Base-by-base conservation (phyloP, 2,329 filamentous ascomycete genomes). In the Penicillium sp. region DNA sequence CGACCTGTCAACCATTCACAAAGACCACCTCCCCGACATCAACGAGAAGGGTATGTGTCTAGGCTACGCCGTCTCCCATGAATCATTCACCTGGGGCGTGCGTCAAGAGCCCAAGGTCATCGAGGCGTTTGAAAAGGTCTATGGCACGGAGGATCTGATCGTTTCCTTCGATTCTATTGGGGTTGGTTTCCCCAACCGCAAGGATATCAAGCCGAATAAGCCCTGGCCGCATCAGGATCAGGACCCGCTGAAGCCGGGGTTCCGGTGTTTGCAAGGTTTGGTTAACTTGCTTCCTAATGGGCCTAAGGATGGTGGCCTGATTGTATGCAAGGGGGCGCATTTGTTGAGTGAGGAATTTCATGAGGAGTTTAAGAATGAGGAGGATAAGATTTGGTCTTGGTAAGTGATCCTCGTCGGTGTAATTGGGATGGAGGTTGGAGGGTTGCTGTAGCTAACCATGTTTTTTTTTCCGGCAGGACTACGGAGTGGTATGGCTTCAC, bases 81-180 rank as follows among this genome's bases (percentile, higher is more conserved):
- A 83, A 61, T 73, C 78, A 55, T 83, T 82, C 59, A 76, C 77
- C 2, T 82, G 81, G 80, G 73, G 72, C 9, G 73, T 81, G 10
- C 76, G 79, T 13, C 70, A 72, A 4, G 81, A 82, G 67, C 77
- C 78, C 10, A 79, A 77, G 2, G 78, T 83, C 0, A 69, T 82
- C 14, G 70, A 68, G 1, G 72, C 79, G 1, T 83, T 83, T 54
- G 79, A 77, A 60, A 78, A 78, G 65, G 74, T 82, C 3, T 81
- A 77, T 59, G 73, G 72, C 14, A 79, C 78, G 0, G 65, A 77
- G 47, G 79, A 82, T 53, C 67, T 83, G n/a, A 74, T 82, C n/a
- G 81, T 81, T 1, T 82, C 80, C 0, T 83, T 82, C 60, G 81
- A 83, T 59, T 77, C 76, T 4, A 70, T 81, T 56, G 81, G 81